A percentile compares a stretch with the other conserved stretches of the same genome.
phyloP scores from a whole-genome alignment of 73 alveolate species.

The Paramecium biaurelia region DNA sequence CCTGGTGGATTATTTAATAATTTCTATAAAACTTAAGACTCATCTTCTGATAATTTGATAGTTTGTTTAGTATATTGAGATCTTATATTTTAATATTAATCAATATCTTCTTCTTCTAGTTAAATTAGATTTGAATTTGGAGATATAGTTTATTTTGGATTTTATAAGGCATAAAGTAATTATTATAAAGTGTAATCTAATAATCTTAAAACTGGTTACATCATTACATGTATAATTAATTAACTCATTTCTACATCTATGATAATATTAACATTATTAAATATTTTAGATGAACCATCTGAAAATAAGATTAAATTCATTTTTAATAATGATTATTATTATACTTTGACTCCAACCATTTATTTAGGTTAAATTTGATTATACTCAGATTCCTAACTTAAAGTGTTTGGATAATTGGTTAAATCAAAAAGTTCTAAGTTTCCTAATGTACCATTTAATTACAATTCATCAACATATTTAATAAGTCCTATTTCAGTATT shows the following conservation, averaged over 20 bases:
- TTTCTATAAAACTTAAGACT: neutral
- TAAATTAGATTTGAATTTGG: neutral
- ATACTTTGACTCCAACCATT: constrained; percentile 28
- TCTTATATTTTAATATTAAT: neutral
- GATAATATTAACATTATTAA: constrained; percentile 40
- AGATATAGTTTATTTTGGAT: constrained; percentile 21
- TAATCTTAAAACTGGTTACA: constrained; percentile 58
- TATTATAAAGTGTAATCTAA: constrained; percentile 48
- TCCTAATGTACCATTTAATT: constrained; percentile 48
- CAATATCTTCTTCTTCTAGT: neutral
- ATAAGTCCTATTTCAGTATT: constrained; percentile 19
- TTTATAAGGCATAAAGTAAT: constrained; percentile 30
- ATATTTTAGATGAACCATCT: constrained; percentile 48
- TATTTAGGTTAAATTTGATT: constrained; percentile 18
- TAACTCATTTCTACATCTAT: constrained; percentile 45
- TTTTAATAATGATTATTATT: constrained; percentile 27
- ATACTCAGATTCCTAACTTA: constrained; percentile 43
- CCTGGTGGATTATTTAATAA: constrained; percentile 46
- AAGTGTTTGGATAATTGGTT: constrained; percentile 57
- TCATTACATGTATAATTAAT: constrained; percentile 18
- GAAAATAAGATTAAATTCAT: neutral
- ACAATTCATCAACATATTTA: constrained; percentile 49
- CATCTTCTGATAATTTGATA: neutral
- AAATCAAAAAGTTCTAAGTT: constrained; percentile 34
- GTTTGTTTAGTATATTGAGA: neutral